Evolutionary conservation across 2,329 filamentous ascomycete genomes (phyloP), one percentile per base, ranked within the genome.

Genomic region (Aspergillus jensenii): DNA sequence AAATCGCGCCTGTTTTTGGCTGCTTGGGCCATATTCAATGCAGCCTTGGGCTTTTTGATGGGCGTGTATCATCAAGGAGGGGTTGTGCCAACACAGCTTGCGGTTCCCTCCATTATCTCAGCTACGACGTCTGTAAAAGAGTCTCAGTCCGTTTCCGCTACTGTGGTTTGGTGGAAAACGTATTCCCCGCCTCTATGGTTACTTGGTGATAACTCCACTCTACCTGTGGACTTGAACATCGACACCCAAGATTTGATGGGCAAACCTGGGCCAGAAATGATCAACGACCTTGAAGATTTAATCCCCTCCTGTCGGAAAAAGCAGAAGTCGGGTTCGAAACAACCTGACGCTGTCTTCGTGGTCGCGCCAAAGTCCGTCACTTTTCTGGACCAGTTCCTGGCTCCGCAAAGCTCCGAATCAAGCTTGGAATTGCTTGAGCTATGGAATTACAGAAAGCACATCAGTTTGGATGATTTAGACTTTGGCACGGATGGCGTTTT

Each of bases 1-100:
- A 71, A 67, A 17, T 70, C 71, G 5, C 73, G 72, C 35, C 43
- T 74, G 9, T 80, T 80, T 65, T 70, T 82, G 47, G 67, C 61
- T 3, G 58, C 68, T 3, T 83, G 81, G 81, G 66, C 79, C 17
- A 60, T 76, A 23, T 83, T 83, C 67, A 83, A 83, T 61, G 68
- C 72, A 19, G 52, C 69, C n/a, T 68, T 82, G 58, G 81, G 78
- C 3, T 69, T 77, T 40, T 66, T 83, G 21, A 81, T 82, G 76
- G 81, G 81, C 4, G 69, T 82, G 25, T 82, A 82, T 67, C 81
- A 83, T 62, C 81, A 83, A 67, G 81, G 80, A 46, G 81, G 81
- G 14, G 73, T 83, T 12, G 72, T 83, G 31, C 79, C 81, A 8
- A 72, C 76, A 11, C 81, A 83, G 59, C 67, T 81, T 17, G 75